Base-by-base conservation (phyloP, 2,329 filamentous ascomycete genomes). In the Curvularia hawaiiensis region DNA sequence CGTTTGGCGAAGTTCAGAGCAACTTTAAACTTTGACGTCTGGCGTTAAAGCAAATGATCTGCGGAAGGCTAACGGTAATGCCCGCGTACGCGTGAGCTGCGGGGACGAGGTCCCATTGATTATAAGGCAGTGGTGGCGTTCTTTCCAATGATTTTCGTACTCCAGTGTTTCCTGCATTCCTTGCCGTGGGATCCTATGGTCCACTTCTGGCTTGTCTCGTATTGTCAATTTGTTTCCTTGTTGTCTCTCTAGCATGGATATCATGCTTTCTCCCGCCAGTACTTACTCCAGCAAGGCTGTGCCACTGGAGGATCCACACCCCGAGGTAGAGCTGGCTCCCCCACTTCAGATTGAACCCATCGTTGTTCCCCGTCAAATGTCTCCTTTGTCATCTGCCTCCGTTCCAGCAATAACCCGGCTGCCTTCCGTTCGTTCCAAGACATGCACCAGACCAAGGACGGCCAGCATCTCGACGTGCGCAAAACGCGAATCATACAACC, bases 401-500 rank as follows among this genome's bases (percentile, higher is more conserved):
- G 11, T 18, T 31, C 26, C 43, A 20, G 12, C 20, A 39, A 52
- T 33, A 31, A 24, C 46, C 8, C 12, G 20, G 33, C n/a, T 26
- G 12, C 20, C 33, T 20, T 35, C 46, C 4, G 20, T 10, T 12
- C 14, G 30, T 49, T 48, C 47, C 41, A 35, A 44, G 4, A 18
- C 28, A 35, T 20, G 20, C 7, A 8, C 51, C 20, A 43, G 46
- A 28, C n/a, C 30, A 4, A 2, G 35, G 30, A 55, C 24, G 9
- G 28, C 51, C 12, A 30, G 31, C 20, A 39, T 31, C n/a, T 12
- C 46, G 12, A 49, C 41, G 1, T 35, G 41, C 10, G 41, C 45
- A 18, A 72, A 69, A 47, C 68, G 58, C 44, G 65, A 72, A 48
- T 72, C 69, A 14, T 72, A 65, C 52, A 56, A 65, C 22, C 46